Evolutionary conservation across 495 filamentous ascomycete genomes (phyloP).

Genomic region (Penicillium lagena): DNA sequence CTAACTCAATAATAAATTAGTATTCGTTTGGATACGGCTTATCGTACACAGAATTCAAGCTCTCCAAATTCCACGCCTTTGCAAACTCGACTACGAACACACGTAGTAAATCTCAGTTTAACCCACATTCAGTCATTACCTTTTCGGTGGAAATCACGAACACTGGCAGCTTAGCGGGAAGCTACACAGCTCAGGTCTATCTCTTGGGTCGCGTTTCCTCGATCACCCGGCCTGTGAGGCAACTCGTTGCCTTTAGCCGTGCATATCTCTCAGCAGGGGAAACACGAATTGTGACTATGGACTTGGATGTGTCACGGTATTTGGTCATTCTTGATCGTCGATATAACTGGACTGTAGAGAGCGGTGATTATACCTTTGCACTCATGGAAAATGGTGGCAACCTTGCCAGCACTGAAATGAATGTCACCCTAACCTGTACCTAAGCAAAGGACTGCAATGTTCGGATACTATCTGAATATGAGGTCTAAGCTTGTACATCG

Average conservation of each 20-base stretch:
- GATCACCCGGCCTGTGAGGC: conserved; percentile 31
- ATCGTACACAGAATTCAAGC: conserved; percentile 2
- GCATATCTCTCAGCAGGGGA: conserved; percentile 24
- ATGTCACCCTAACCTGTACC: conserved; percentile 26
- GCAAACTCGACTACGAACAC: neutral
- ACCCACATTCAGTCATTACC: conserved; percentile 15
- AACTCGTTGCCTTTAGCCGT: conserved; percentile 31
- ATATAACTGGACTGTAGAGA: conserved; percentile 34
- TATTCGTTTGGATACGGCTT: conserved; percentile 12
- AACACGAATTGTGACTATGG: conserved; percentile 7
- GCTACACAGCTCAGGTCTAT: conserved; percentile 35
- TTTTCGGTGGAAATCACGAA: conserved; percentile 29
- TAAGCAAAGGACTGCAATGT: no score
- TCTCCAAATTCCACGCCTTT: neutral
- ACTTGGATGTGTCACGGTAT: conserved; percentile 21
- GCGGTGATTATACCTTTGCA: conserved; percentile 33
- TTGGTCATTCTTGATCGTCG: conserved; percentile 28
- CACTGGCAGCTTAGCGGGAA: conserved; percentile 20
- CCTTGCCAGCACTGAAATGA: conserved; percentile 14
- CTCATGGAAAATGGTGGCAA: conserved; percentile 29
- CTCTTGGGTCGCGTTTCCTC: conserved; percentile 26
- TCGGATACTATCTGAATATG: no score
- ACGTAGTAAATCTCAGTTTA: conserved; percentile 8
- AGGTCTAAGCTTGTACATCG: no score
- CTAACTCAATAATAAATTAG: neutral